These are phyloP conservation scores for Phytopythium cucurbitacearum DNA, from an alignment of 352 stramenopile species.

Conservation along the genomic window DNA sequence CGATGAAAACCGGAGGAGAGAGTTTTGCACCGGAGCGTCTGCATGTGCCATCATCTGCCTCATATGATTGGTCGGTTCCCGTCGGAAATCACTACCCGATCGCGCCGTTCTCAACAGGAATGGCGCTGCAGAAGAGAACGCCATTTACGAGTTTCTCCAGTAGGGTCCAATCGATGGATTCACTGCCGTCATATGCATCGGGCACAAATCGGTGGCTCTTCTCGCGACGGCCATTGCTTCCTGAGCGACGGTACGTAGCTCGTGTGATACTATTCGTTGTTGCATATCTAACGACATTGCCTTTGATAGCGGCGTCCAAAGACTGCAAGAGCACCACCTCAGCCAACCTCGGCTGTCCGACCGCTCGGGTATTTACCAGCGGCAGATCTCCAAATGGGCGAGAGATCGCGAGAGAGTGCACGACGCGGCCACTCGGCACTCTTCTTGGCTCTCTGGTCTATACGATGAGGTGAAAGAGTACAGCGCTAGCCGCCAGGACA, in stretches of 20 bases:
- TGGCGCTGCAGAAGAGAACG: conserved; percentile 1
- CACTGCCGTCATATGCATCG: too few species aligned
- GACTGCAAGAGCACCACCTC: not conserved
- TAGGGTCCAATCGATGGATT: too few species aligned
- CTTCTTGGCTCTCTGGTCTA: conserved; percentile 55
- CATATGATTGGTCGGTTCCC: not conserved
- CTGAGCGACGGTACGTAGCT: not conserved
- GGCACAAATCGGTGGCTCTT: conserved; percentile 2
- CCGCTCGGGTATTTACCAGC: conserved; percentile 31
- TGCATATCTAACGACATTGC: not conserved
- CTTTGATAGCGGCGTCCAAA: not conserved
- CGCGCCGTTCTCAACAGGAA: conserved; percentile 1
- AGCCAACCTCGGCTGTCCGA: conserved; percentile 6
- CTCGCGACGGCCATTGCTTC: not conserved
- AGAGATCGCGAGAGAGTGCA: conserved; percentile 55
- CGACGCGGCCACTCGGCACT: conserved; percentile 50
- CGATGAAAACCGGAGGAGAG: too few species aligned
- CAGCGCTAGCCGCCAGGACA: conserved; percentile 36
- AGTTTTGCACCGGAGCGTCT: too few species aligned
- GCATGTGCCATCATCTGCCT: too few species aligned
- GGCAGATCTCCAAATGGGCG: conserved; percentile 58
- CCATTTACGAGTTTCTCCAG: too few species aligned
- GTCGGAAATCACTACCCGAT: not conserved
- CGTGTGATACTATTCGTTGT: not conserved
- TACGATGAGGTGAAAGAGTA: conserved; percentile 64